Percentiles rank a stretch among this genome's conserved stretches.
These are phyloP conservation scores for Cryptococcus sp. DNA, from an alignment of 1,284 basidiomycete species.

Conservation along the genomic window DNA sequence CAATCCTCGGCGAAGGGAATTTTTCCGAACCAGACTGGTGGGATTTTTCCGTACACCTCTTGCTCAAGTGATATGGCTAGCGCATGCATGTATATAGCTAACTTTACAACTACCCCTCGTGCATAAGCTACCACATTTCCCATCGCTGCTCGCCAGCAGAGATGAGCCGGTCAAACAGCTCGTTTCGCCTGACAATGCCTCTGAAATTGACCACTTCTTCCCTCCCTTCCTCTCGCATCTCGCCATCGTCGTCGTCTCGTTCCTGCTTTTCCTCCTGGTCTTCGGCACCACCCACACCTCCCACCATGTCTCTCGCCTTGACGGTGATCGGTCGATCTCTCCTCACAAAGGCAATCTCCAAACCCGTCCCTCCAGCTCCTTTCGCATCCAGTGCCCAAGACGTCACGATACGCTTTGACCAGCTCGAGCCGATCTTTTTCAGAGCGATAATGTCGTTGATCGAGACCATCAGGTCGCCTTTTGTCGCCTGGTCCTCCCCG, in stretches of 20 bases:
- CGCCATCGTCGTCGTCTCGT: too few relatives aligned
- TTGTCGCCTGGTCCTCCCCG: not conserved
- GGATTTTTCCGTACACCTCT: too few relatives aligned
- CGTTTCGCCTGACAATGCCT: conserved; percentile 24
- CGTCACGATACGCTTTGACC: conserved; percentile 9
- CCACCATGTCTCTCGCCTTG: too few relatives aligned
- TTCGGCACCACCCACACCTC: too few relatives aligned
- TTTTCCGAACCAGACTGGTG: too few relatives aligned
- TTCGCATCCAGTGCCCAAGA: conserved; percentile 11
- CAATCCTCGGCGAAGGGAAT: too few relatives aligned
- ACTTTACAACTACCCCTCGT: too few relatives aligned
- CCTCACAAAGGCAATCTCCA: conserved; percentile 17
- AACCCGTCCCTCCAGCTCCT: conserved; percentile 28
- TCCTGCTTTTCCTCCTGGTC: too few relatives aligned
- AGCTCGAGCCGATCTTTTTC: conserved; percentile 17
- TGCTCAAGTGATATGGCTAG: too few relatives aligned
- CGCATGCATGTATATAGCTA: too few relatives aligned
- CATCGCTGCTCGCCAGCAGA: conserved; percentile 25
- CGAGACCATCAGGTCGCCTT: conserved; percentile 11
- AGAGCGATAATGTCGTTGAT: conserved; percentile 22
- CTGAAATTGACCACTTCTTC: conserved; percentile 15
- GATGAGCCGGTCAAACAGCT: conserved; percentile 30
- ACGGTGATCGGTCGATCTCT: too few relatives aligned
- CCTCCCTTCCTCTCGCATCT: not conserved
- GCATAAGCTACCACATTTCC: conserved; percentile 12